These are phyloP conservation scores for Nadsonia fulvescens DNA, from an alignment of 805 yeast species.

Conservation along the genomic window DNA sequence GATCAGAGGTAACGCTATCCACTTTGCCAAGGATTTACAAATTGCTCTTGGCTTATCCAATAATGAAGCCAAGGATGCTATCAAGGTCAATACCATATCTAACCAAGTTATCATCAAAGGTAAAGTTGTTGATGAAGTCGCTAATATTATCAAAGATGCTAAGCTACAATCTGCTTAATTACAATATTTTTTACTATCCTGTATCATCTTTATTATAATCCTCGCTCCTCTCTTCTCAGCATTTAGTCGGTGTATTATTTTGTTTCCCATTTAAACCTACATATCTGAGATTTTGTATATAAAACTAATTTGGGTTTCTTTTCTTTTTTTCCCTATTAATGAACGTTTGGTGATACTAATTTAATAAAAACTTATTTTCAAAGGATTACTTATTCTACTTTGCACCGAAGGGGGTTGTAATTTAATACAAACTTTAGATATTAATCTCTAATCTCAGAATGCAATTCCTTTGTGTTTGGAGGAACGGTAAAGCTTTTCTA, in stretches of 20 bases:
- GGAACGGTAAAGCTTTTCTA: not conserved
- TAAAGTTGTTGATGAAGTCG: conserved; percentile 22
- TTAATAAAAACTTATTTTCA: too few relatives aligned
- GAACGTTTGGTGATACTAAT: too few relatives aligned
- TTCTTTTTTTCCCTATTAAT: too few relatives aligned
- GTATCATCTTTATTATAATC: not conserved
- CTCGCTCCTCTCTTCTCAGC: not conserved
- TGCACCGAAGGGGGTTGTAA: too few relatives aligned
- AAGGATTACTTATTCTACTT: too few relatives aligned
- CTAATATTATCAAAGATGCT: conserved; percentile 21
- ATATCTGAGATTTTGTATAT: conserved; percentile 11
- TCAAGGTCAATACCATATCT: conserved; percentile 32
- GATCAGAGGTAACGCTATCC: conserved; percentile 48
- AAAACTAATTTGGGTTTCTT: too few relatives aligned
- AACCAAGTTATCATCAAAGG: conserved; percentile 37
- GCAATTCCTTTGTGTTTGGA: too few relatives aligned
- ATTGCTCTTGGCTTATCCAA: conserved; percentile 27
- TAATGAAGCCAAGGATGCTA: too few relatives aligned
- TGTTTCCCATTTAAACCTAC: conserved; percentile 14
- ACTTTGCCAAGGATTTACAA: conserved; percentile 49
- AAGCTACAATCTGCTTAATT: too few relatives aligned
- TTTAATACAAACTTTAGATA: too few relatives aligned
- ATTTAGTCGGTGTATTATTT: conserved; percentile 1
- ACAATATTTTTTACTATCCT: conserved; percentile 14
- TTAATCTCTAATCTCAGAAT: too few relatives aligned